Base-by-base conservation (phyloP, 2,329 filamentous ascomycete genomes). In the Pseudocercospora pini-densiflorae region DNA sequence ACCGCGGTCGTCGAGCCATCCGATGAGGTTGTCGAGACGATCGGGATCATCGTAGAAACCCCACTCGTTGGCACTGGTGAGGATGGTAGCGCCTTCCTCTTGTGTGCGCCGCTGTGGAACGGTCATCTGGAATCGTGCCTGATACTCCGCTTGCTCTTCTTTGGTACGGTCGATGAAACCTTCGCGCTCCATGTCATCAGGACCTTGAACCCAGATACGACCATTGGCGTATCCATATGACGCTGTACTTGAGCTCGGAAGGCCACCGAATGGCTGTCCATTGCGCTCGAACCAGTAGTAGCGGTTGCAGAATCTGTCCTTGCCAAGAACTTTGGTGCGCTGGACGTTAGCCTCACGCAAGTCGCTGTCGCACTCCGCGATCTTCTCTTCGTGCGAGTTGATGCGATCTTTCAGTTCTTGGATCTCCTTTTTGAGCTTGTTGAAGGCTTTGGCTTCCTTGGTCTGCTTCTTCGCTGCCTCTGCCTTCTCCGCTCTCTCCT, bases 251-350 rank as follows among this genome's bases (percentile, higher is more conserved):
- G 93, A 97, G 70, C 87, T 88, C 0, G 94, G 94, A 63, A 97
- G 85, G 4, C 95, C 95, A 33, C 87, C 93, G 75, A 94, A 97
- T 0, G 95, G 95, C 94, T 98, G 98, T 24, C 94, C 95, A 75
- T 98, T 99, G 69, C 94, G 90, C 80, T 99, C 95, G 78, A 98
- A 97, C 94, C 95, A 99, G 84, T 96, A 98, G 80, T 98, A 99
- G 62, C 94, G 89, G 79, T 99, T 98, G 89, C 94, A 97, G 84
- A 97, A 99, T 53, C 95, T 89, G 80, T 99, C 95, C 78, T 95
- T 94, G 67, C 95, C 95, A 27, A 99, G 85, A 19, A 94, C 89
- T 69, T 92, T 90, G 19, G 94, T 97, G 68, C 95, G 90, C 40
- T 94, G 92, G 74, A 94, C 97, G 79, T 97, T 92, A 47, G 94